Evolutionary conservation across 2,329 filamentous ascomycete species (phyloP).

Genomic region (Aspergillus chevalieri): DNA sequence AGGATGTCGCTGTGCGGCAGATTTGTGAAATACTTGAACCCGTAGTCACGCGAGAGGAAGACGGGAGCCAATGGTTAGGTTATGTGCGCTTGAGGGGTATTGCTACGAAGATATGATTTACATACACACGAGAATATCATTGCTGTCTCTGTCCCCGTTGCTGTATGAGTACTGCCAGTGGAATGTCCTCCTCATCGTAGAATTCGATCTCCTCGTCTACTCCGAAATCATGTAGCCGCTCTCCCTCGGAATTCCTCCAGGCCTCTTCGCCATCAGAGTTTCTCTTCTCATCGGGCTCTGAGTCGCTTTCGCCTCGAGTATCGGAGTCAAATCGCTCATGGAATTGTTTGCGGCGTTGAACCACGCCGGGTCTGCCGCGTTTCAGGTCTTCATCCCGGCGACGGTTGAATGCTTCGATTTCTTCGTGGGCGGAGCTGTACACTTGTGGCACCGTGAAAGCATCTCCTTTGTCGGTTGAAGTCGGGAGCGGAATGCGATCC

Average conservation of each 20-base stretch:
- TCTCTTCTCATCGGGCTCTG: slow-evolving; percentile 8
- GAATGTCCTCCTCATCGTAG: slow-evolving; percentile 58
- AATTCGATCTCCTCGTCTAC: slow-evolving; percentile 61
- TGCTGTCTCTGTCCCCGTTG: slow-evolving; percentile 21
- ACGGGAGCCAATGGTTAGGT: slow-evolving; percentile 48
- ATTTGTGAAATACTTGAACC: slow-evolving; percentile 50
- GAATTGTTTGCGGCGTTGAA: slow-evolving; percentile 37
- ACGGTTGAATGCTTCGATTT: slow-evolving; percentile 48
- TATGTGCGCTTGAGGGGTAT: slow-evolving; percentile 43
- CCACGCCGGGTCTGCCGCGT: slow-evolving; percentile 33
- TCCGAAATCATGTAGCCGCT: slow-evolving; percentile 57
- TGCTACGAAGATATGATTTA: slow-evolving; percentile 25
- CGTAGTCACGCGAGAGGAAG: slow-evolving; percentile 52
- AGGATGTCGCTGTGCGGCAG: slow-evolving; percentile 51
- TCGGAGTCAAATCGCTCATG: slow-evolving; percentile 31
- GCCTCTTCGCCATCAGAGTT: slow-evolving; percentile 50
- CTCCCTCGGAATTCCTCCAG: slow-evolving; percentile 59
- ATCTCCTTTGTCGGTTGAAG: slow-evolving; percentile 6
- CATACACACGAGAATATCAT: not conserved
- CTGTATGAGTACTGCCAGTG: slow-evolving; percentile 49
- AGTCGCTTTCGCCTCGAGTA: slow-evolving; percentile 9
- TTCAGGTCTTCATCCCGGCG: slow-evolving; percentile 49
- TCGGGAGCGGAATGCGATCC: slow-evolving; percentile 40
- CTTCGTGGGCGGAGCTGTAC: slow-evolving; percentile 33
- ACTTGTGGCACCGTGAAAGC: slow-evolving; percentile 22